A percentile compares a stretch with the other conserved stretches of the same genome.
phyloP scores from a whole-genome alignment of 192 early-diverging fungal genomes.

The Coemansia sp. region DNA sequence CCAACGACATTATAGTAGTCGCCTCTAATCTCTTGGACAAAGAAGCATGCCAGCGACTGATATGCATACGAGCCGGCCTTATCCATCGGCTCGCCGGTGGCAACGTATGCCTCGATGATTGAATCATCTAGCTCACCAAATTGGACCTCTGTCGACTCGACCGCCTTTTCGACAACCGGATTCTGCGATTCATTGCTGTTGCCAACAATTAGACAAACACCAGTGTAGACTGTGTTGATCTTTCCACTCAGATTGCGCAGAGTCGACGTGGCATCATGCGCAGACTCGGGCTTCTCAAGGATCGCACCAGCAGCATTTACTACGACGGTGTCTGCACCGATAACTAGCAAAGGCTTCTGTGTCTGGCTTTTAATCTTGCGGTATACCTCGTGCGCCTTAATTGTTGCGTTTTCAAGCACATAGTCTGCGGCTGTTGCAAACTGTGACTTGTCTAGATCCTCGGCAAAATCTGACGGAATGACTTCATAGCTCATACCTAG shows the following conservation, averaged over 20 bases:
- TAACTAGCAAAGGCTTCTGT: conserved; percentile 59
- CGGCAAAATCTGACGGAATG: conserved; percentile 70
- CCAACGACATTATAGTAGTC: conserved; percentile 82
- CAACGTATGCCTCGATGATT: conserved; percentile 64
- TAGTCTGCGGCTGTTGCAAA: conserved; percentile 62
- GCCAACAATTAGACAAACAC: conserved; percentile 57
- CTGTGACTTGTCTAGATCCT: conserved; percentile 69
- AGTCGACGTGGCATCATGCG: conserved; percentile 60
- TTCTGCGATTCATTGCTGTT: not conserved
- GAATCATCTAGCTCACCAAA: conserved; percentile 63
- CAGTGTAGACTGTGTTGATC: conserved; percentile 74
- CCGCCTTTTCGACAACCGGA: conserved; percentile 10
- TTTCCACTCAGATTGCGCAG: conserved; percentile 59
- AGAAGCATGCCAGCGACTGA: conserved; percentile 69
- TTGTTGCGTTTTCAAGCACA: conserved; percentile 65
- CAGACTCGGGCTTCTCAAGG: conserved; percentile 75
- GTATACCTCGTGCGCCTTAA: conserved; percentile 72
- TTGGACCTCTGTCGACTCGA: conserved; percentile 65
- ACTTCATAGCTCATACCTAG: conserved; percentile 60
- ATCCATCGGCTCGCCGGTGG: conserved; percentile 64
- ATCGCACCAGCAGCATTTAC: conserved; percentile 58
- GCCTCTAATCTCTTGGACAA: conserved; percentile 72
- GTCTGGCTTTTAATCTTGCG: conserved; percentile 37
- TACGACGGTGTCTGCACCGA: conserved; percentile 85
- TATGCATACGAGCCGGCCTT: conserved; percentile 88